These are phyloP conservation scores for Gaultheria prostrata DNA, from an alignment of 148 eudicot species.

Conservation along the genomic window DNA sequence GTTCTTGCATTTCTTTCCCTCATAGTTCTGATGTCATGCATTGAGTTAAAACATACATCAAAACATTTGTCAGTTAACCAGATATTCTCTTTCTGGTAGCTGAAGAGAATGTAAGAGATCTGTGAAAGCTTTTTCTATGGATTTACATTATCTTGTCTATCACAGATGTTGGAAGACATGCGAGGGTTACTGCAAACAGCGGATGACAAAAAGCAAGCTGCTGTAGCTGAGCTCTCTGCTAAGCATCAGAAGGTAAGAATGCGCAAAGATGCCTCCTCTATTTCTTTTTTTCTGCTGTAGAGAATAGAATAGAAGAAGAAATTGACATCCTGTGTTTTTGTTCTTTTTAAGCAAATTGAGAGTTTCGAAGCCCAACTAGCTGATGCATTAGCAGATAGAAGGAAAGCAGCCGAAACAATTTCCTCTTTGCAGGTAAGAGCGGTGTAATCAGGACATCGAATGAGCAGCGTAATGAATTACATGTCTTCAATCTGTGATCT, in stretches of 20 bases:
- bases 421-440: conserved; percentile 76
- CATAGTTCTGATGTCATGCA: neutral
- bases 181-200: conserved; percentile 61
- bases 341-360: conserved; percentile 58
- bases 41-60: neutral
- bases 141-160: conserved; percentile 17
- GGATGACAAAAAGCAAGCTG: conserved; percentile 76
- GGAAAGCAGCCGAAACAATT: conserved; percentile 80
- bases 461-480: neutral
- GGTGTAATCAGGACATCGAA: neutral
- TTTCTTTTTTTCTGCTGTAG: neutral
- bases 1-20: neutral
- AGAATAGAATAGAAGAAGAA: neutral
- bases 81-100: neutral
- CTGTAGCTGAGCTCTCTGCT: conserved; percentile 69
- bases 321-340: conserved; percentile 16
- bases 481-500: neutral
- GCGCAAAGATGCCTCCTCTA: conserved; percentile 10
- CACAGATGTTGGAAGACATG: conserved; percentile 82
- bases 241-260: conserved; percentile 80
- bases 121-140: neutral
- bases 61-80: neutral
- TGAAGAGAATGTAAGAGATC: neutral
- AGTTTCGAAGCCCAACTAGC: conserved; percentile 85
- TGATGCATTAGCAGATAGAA: conserved; percentile 70